Evolutionary conservation across 78 protist species (phyloP).

Genomic region (Emiliania huxleyi): DNA sequence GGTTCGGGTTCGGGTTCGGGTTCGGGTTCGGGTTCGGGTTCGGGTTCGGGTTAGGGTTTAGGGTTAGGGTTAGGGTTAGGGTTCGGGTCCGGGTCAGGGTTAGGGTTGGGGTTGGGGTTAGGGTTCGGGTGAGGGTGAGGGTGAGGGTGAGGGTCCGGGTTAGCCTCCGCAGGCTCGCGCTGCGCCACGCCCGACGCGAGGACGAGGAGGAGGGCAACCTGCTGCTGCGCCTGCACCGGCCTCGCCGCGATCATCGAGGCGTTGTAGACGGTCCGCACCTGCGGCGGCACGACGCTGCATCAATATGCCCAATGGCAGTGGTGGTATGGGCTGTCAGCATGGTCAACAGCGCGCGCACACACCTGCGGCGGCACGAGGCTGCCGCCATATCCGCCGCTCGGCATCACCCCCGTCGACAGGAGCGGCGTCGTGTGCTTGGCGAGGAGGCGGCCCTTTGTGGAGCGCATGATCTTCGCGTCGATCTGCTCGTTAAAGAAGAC

Average conservation of each 20-base stretch:
- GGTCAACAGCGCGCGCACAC: too few species aligned
- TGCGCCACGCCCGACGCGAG: not conserved
- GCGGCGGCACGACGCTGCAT: not conserved
- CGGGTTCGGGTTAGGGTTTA: too few species aligned
- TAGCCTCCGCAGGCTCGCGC: not conserved
- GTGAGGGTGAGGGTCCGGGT: too few species aligned
- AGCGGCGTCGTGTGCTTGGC: not conserved
- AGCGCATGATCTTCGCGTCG: not conserved
- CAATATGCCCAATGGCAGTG: too few species aligned
- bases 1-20: too few species aligned
- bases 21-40: too few species aligned
- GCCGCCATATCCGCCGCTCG: not conserved
- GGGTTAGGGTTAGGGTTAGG: too few species aligned
- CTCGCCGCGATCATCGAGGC: not conserved
- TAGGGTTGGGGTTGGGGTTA: too few species aligned
- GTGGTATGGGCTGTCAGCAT: too few species aligned
- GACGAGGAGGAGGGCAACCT: not conserved
- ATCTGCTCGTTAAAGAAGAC: not conserved
- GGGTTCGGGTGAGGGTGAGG: too few species aligned
- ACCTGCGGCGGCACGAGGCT: not conserved
- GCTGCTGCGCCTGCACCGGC: not conserved
- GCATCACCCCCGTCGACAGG: not conserved
- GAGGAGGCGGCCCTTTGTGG: not conserved
- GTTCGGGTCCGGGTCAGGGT: too few species aligned
- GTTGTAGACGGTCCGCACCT: not conserved